Evolutionary conservation across 2,329 filamentous ascomycete species (phyloP), one percentile per base, ranked within the genome.

Genomic region (Fusarium sp.): DNA sequence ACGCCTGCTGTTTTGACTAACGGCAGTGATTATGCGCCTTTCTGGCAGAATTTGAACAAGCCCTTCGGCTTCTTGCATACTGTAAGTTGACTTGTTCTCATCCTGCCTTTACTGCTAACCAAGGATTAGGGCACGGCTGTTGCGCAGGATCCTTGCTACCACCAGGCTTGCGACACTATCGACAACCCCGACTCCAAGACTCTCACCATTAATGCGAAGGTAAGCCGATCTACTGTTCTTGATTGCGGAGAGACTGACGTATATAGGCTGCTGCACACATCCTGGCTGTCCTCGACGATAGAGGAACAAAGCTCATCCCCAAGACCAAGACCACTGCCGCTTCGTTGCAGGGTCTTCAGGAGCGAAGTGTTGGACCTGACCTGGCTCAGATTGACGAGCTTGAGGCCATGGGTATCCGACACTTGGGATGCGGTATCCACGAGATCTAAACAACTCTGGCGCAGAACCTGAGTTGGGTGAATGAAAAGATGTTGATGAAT

Each of bases 231-330:
- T 2, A 2, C 9, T 9, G 1, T 19, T 2, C 7, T 18, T 5
- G 4, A 16, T 11, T 4, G 6, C 3, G 1, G 3, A 6, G 4
- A 28, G 19, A 5, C 54, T 73, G 30, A 32, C 30, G 3, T 12
- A 12, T 32, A 12, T 32, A 32, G n/a, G n/a, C n/a, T 46, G 89
- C 90, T 60, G 89, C 88, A 5, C 83, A 86, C 67, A 83, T 85
- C 82, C 12, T 79, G 15, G 54, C 75, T 9, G 68, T 73, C 5
- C 77, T 79, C 2, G 73, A 77, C 8, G 65, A 75, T 6, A 64
- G 73, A 43, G 77, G 77, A 28, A 70, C 74, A 2, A 67, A 74
- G 47, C 57, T 79, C 18, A 79, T 79, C 19, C 77, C 77, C 62
- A 79, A 79, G 67, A 70, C 64, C 2, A 71, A 69, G 32, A 70